phyloP scores from a whole-genome alignment of 306 rosid species.

The Lathyrus tuberosus region DNA sequence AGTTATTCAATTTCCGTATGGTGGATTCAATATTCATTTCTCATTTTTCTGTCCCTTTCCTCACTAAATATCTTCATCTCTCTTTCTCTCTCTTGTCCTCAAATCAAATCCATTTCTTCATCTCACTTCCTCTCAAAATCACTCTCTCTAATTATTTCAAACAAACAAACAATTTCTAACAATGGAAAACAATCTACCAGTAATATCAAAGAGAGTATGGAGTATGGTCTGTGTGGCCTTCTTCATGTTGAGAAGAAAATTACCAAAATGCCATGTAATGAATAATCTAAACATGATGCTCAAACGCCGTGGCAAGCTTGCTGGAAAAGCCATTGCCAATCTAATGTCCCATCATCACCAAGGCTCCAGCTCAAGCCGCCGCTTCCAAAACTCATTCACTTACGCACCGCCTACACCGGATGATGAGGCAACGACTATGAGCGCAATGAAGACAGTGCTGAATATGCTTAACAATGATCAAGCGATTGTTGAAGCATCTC shows the following conservation, averaged over 20 bases:
- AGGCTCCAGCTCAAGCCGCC: slow-evolving; percentile 32
- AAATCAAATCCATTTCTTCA: slow-evolving; percentile 10
- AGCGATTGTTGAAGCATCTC: slow-evolving; percentile 42
- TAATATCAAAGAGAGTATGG: slow-evolving; percentile 63
- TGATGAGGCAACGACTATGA: slow-evolving; percentile 52
- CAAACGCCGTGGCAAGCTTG: slow-evolving; percentile 85
- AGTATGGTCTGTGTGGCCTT: slow-evolving; percentile 60
- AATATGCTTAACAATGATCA: slow-evolving; percentile 54
- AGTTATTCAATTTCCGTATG: no score
- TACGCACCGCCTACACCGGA: slow-evolving; percentile 55
- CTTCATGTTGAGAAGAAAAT: slow-evolving; percentile 74
- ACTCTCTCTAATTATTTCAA: slow-evolving; percentile 1
- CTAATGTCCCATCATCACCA: slow-evolving; percentile 59
- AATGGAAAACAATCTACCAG: slow-evolving; percentile 56
- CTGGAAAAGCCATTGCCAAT: slow-evolving; percentile 76
- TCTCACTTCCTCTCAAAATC: slow-evolving; percentile 30
- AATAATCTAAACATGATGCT: slow-evolving; percentile 71
- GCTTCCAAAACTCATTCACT: slow-evolving; percentile 21
- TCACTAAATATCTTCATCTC: slow-evolving; percentile 1
- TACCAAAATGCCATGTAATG: slow-evolving; percentile 65
- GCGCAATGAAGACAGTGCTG: slow-evolving; percentile 49
- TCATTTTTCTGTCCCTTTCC: background rate
- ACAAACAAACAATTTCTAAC: background rate
- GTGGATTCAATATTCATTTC: background rate
- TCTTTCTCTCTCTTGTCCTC: slow-evolving; percentile 12